Base-by-base conservation (phyloP, 176 grass and related monocot species). In the Hordeum marinum region DNA sequence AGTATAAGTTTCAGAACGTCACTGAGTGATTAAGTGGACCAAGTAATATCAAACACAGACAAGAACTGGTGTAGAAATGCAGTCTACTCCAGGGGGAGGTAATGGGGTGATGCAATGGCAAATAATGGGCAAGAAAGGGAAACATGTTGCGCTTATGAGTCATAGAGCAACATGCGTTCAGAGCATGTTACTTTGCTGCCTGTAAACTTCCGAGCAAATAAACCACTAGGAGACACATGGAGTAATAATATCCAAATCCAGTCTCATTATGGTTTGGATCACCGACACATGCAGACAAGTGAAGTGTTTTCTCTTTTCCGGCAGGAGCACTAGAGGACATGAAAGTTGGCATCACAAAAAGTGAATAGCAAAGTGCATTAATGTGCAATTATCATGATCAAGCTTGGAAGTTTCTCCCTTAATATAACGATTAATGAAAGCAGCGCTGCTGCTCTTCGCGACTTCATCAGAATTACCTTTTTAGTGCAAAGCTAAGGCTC, bases 121-220 rank as follows among this genome's bases (percentile, higher is more conserved):
- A 63, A 72, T 35, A 15, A 23, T 58, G 10, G 27, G 41, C 8
- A 46, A 46, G 25, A 55, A 57, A 62, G 34, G 18, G 25, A 58
- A 65, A 25, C 15, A 60, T 69, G 18, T 46, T 50, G 32, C 9
- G 7, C 21, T 72, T 40, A 9, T 46, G 60, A 77, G 32, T 25
- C 11, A 82, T 58, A 9, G 50, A 37, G 14, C 23, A 62, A 41
- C 32, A 62, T 41, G 14, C 52, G 0, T 55, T 1, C 0, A 0
- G 18, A 55, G 11, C 36, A 63, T 88, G 73, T 2, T 57, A 42
- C 67, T 29, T 80, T 63, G 7, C 9, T 36, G 25, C 8, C 8
- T 46, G 42, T 52, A 70, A 59, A 78, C 90, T 66, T 92, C 75
- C 83, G 87, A 35, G 68, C 9, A 59, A 73, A 81, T 29, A 5